Base-by-base conservation (phyloP, 1,284 basidiomycete species). In the Melampsora larici-populina region DNA sequence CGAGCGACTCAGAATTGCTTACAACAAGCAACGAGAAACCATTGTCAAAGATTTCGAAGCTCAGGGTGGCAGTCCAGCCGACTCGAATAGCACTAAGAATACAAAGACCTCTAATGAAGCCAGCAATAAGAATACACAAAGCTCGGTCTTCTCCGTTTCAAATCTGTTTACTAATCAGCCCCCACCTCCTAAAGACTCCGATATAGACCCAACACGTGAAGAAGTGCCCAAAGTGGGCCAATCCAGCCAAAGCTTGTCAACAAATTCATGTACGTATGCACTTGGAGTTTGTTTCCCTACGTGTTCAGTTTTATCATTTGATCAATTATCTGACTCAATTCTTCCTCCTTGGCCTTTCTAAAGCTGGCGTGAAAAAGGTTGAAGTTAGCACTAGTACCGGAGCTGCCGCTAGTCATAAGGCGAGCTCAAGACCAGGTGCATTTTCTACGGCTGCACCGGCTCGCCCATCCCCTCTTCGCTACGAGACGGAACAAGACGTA, bases 391-490 rank as follows among this genome's bases (percentile, higher is more conserved):
- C 70, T 46, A n/a, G 55, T 15, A 62, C n/a, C 7, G 40, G 24
- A 29, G 51, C 17, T 67, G 29, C 31, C 18, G 67, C 67, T 46
- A 36, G 36, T 9, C 24, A 64, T 18, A 64, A 36, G 8, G 36
- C 64, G 46, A 40, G 48, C 36, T 55, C 72, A 5, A 75, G 49
- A 60, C 49, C 64, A 15, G 49, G 64, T 31, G 46, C 72, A 31
- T 75, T 75, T 43, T 36, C 72, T 31, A 58, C 55, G 24, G 72
- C 64, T 29, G 63, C 64, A 17, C 72, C 64, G 1, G 40, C 33
- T n/a, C 63, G 64, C 15, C 72, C 72, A 18, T 75, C 64, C 62
- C 64, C 72, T 17, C 55, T 75, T 43, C 64, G 64, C n/a, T 67
- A 40, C 49, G 72, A 66, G 65, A 49, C 49, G 7, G 31, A 62